Conservation (phyloP, 1,284 basidiomycete genomes). For the Takashimella koratensis region DNA sequence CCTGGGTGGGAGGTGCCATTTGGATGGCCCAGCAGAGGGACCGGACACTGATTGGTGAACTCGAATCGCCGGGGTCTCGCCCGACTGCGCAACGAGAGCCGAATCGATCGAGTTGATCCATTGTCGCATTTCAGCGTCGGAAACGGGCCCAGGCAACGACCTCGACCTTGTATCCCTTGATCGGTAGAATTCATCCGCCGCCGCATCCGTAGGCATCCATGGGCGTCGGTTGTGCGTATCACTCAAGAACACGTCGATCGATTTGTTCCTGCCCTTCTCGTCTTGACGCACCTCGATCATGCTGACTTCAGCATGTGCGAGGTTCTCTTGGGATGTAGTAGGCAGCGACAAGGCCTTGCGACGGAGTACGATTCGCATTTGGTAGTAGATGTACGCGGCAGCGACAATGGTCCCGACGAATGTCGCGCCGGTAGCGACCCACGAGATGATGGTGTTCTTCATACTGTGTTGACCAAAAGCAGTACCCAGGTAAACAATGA, state of each 20-base stretch:
- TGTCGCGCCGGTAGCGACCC: conserved; percentile 28
- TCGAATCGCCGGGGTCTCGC: conserved; percentile 6
- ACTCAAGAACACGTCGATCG: conserved; percentile 6
- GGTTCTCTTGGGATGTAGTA: background rate
- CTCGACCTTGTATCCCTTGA: conserved; percentile 16
- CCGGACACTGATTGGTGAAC: background rate
- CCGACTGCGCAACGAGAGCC: conserved; percentile 5
- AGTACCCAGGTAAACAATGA: conserved; percentile 42
- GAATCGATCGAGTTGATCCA: conserved; percentile 27
- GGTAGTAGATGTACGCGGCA: conserved; percentile 46
- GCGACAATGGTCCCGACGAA: conserved; percentile 41
- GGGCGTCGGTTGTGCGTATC: conserved; percentile 4
- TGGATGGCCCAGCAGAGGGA: background rate
- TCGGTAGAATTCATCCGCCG: background rate
- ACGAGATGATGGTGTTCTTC: conserved; percentile 39
- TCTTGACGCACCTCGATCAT: background rate
- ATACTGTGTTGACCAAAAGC: conserved; percentile 32
- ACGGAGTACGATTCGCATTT: conserved; percentile 43
- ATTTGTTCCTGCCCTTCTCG: conserved; percentile 5
- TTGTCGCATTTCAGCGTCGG: conserved; percentile 31
- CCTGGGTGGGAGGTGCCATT: conserved; percentile 1
- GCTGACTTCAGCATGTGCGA: background rate
- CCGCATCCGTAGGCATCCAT: conserved; percentile 15
- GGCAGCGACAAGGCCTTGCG: conserved; percentile 1
- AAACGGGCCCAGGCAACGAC: conserved; percentile 32